Conservation (phyloP, 495 filamentous ascomycete genomes). For the Penicillium roqueforti region DNA sequence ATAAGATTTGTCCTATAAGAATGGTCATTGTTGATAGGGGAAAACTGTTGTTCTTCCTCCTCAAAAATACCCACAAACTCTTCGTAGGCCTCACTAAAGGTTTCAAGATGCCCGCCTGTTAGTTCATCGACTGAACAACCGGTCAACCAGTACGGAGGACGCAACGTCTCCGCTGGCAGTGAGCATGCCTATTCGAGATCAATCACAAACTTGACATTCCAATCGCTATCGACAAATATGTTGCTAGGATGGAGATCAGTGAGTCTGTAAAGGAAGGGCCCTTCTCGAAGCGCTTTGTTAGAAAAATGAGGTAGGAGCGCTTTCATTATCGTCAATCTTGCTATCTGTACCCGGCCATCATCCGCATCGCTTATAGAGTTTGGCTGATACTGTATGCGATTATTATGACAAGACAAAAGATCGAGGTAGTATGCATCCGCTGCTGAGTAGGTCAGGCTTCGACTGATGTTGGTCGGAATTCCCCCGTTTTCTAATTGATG, state of each 20-base stretch:
- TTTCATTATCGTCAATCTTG: background rate
- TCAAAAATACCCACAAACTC: slow-evolving; percentile 8
- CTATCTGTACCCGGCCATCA: background rate
- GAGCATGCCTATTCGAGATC: slow-evolving; percentile 33
- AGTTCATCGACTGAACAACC: slow-evolving; percentile 19
- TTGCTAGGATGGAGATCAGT: no score
- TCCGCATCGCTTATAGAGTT: background rate
- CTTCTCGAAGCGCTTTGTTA: slow-evolving; percentile 9
- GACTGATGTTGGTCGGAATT: background rate
- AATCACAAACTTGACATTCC: slow-evolving; percentile 25
- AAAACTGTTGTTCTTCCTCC: slow-evolving; percentile 5
- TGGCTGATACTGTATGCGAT: background rate
- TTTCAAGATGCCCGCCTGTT: background rate
- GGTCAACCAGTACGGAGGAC: slow-evolving; percentile 28
- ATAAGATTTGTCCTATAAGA: slow-evolving; percentile 17
- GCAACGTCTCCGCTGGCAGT: slow-evolving; percentile 18
- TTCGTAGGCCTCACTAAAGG: background rate
- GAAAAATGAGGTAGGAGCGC: background rate
- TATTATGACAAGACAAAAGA: background rate
- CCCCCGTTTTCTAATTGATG: slow-evolving; percentile 3
- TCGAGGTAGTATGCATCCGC: background rate
- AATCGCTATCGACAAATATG: slow-evolving; percentile 24
- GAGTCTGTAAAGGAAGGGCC: no score
- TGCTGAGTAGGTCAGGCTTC: background rate
- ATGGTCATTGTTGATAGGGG: background rate